phyloP scores from a whole-genome alignment of 2,329 filamentous ascomycete species.

The Zymoseptoria brevis region DNA sequence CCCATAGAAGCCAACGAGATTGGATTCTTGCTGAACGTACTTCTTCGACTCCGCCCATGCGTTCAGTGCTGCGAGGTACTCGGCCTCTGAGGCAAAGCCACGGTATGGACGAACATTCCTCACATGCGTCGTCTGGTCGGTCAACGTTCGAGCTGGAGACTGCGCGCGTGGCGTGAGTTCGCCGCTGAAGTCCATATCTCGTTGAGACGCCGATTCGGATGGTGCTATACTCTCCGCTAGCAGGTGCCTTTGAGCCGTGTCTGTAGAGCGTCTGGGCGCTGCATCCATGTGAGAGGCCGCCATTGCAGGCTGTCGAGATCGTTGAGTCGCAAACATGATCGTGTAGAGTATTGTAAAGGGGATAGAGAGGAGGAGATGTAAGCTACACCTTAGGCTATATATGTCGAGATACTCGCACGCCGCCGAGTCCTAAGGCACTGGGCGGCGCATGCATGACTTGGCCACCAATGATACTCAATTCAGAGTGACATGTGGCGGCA shows the following conservation, averaged over 20 bases:
- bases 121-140: not conserved
- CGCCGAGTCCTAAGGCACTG: not conserved
- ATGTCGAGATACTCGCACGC: not conserved
- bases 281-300: not conserved
- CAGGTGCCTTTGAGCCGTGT: constrained; percentile 32
- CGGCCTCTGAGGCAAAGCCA: constrained; percentile 23
- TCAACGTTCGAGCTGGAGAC: constrained; percentile 3
- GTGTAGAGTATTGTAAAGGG: not conserved
- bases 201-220: constrained; percentile 8
- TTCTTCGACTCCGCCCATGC: constrained; percentile 26
- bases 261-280: constrained; percentile 32
- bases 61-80: constrained; percentile 23
- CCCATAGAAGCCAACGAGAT: constrained; percentile 24
- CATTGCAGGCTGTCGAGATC: not conserved
- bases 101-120: constrained; percentile 15
- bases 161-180: constrained; percentile 24
- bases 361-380: not conserved
- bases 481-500: not conserved
- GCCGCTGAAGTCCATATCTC: constrained; percentile 42
- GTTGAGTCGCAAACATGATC: not conserved
- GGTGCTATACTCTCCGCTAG: constrained; percentile 12
- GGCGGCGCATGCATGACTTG: not conserved
- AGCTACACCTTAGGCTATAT: not conserved
- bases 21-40: constrained; percentile 19
- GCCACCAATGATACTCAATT: not conserved